phyloP scores from a whole-genome alignment of 441 rosid genomes.

The Manihot esculenta region DNA sequence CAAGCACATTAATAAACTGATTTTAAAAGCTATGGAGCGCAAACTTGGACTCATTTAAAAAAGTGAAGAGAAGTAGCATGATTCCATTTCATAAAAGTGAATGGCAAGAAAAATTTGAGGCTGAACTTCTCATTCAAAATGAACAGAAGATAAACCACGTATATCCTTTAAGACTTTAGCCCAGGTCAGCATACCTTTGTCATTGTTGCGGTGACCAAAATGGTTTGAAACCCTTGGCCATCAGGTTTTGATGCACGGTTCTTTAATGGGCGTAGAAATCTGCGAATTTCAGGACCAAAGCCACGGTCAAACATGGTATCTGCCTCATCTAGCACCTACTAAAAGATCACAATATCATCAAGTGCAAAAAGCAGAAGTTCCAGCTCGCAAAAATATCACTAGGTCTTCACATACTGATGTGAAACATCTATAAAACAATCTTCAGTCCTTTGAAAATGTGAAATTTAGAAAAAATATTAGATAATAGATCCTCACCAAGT shows the following conservation, averaged over 20 bases:
- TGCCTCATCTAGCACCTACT: conserved; percentile 94
- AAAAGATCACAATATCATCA: conserved; percentile 22
- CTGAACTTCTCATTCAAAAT: not conserved
- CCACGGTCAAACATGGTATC: conserved; percentile 98
- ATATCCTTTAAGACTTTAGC: not conserved
- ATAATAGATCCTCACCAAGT: conserved; percentile 55
- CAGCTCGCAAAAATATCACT: not conserved
- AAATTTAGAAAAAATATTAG: not conserved
- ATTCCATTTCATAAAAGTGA: not conserved
- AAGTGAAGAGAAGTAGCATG: not conserved
- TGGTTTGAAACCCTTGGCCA: conserved; percentile 82
- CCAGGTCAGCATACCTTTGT: conserved; percentile 49
- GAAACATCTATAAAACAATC: not conserved
- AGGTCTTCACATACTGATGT: not conserved
- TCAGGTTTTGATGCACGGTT: conserved; percentile 63
- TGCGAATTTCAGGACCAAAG: conserved; percentile 91
- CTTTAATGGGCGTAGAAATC: conserved; percentile 79
- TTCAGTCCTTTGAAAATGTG: not conserved
- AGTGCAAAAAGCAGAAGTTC: conserved; percentile 13
- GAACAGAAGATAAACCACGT: not conserved
- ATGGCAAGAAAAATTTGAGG: not conserved
- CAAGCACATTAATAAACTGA: not conserved
- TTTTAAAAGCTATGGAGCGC: not conserved
- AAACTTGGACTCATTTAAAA: not conserved
- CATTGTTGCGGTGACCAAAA: conserved; percentile 92